Conservation (phyloP, 192 early-diverging fungal genomes). For the Podila epicladia region DNA sequence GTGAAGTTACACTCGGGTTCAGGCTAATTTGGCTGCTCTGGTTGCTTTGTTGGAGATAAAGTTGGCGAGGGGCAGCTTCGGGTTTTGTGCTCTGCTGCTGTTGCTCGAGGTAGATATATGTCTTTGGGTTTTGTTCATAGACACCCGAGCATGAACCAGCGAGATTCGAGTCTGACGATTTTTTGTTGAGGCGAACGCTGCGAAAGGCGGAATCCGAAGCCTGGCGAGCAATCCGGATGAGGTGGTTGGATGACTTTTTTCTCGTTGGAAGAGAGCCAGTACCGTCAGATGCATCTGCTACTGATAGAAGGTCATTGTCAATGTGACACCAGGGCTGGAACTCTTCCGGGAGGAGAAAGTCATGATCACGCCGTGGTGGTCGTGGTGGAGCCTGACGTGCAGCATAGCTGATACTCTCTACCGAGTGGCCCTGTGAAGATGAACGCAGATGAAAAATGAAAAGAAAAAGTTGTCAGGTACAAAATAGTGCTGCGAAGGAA, state of each 20-base stretch:
- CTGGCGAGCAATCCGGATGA: slow-evolving; percentile 34
- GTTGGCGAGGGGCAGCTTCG: not conserved
- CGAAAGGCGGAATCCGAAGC: slow-evolving; percentile 38
- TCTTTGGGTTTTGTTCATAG: slow-evolving; percentile 46
- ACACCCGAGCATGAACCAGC: not conserved
- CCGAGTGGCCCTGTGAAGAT: not conserved
- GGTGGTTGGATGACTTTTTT: slow-evolving; percentile 16
- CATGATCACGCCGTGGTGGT: not conserved
- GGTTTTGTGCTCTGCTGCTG: slow-evolving; percentile 4
- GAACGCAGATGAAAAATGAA: not conserved
- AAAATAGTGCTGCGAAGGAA: not conserved
- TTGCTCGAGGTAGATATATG: slow-evolving; percentile 27
- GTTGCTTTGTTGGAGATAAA: not conserved
- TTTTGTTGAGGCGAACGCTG: slow-evolving; percentile 16
- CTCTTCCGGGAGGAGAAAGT: slow-evolving; percentile 1
- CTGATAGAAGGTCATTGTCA: not conserved
- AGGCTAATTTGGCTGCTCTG: not conserved
- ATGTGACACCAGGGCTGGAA: not conserved
- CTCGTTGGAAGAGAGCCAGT: slow-evolving; percentile 2
- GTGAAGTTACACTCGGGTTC: not conserved
- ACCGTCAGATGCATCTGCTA: not conserved
- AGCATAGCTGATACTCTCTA: not conserved
- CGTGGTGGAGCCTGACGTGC: not conserved
- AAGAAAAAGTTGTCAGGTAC: not conserved
- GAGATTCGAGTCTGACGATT: slow-evolving; percentile 23